Conservation (phyloP, 306 rosid species). For the Lathyrus sativus region DNA sequence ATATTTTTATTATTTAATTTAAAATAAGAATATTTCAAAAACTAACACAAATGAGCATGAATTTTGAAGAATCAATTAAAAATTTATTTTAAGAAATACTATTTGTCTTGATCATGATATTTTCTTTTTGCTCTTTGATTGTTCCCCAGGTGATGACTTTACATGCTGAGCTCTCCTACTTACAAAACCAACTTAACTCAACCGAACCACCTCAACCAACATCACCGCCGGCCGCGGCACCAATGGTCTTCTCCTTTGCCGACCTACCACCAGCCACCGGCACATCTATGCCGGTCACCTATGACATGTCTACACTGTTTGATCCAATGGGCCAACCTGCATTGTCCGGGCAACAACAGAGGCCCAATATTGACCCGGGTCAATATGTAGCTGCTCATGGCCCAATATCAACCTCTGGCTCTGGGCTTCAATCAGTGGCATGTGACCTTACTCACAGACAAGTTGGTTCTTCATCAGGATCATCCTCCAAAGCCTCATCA, state of each 20-base stretch:
- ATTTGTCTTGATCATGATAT: neutral
- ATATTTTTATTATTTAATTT: neutral
- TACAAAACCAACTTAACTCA: slow-evolving; percentile 65
- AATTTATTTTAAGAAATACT: neutral
- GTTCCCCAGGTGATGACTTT: slow-evolving; percentile 59
- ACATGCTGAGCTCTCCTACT: slow-evolving; percentile 74
- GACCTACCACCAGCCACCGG: slow-evolving; percentile 56
- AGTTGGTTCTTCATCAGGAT: slow-evolving; percentile 46
- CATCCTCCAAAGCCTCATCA: slow-evolving; percentile 48
- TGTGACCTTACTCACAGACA: slow-evolving; percentile 56
- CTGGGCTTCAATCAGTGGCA: slow-evolving; percentile 58
- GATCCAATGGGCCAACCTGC: slow-evolving; percentile 64
- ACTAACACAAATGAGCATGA: neutral
- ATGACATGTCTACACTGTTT: slow-evolving; percentile 64
- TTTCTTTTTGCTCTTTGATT: neutral
- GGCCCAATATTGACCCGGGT: slow-evolving; percentile 45
- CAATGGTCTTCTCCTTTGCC: slow-evolving; percentile 46
- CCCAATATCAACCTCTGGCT: slow-evolving; percentile 19
- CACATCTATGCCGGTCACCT: slow-evolving; percentile 40
- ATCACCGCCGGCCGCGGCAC: slow-evolving; percentile 33
- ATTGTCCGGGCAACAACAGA: slow-evolving; percentile 64
- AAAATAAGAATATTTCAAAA: neutral
- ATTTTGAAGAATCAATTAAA: neutral
- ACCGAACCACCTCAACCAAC: slow-evolving; percentile 58
- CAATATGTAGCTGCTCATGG: slow-evolving; percentile 42